phyloP scores from a whole-genome alignment of 257 asterid species.

The Nicotiana knightiana region DNA sequence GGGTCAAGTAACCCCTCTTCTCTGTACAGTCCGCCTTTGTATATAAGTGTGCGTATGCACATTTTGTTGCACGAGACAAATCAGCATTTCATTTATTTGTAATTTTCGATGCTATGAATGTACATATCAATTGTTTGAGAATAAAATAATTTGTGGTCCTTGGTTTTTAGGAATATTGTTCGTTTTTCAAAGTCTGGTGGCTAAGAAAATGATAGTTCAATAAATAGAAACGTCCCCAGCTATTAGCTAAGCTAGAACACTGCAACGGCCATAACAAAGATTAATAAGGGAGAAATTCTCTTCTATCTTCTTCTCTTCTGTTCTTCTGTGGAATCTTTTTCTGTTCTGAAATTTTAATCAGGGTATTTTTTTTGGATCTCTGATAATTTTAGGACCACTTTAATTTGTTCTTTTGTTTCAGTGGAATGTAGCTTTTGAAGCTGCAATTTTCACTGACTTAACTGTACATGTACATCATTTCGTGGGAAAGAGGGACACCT shows the following conservation, averaged over 20 bases:
- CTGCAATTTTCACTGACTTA: conserved; percentile 29
- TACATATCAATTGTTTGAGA: neutral
- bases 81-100: conserved; percentile 22
- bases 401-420: conserved; percentile 17
- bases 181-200: neutral
- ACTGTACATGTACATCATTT: conserved; percentile 11
- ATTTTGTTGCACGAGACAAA: conserved; percentile 29
- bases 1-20: too few relatives aligned
- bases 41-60: neutral
- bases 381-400: conserved; percentile 40
- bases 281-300: conserved; percentile 13
- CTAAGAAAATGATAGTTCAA: conserved; percentile 10
- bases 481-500: conserved; percentile 28
- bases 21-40: too few relatives aligned
- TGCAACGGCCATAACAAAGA: neutral
- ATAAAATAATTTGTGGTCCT: neutral
- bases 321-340: neutral
- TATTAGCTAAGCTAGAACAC: neutral
- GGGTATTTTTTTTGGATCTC: neutral
- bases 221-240: neutral
- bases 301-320: neutral
- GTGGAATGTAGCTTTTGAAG: conserved; percentile 51
- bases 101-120: neutral
- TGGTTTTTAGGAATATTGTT: neutral
- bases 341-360: neutral